Percentiles rank a stretch among this genome's conserved stretches.
phyloP scores from a whole-genome alignment of 768 basidiomycete genomes.

The Tylopilus balloui region DNA sequence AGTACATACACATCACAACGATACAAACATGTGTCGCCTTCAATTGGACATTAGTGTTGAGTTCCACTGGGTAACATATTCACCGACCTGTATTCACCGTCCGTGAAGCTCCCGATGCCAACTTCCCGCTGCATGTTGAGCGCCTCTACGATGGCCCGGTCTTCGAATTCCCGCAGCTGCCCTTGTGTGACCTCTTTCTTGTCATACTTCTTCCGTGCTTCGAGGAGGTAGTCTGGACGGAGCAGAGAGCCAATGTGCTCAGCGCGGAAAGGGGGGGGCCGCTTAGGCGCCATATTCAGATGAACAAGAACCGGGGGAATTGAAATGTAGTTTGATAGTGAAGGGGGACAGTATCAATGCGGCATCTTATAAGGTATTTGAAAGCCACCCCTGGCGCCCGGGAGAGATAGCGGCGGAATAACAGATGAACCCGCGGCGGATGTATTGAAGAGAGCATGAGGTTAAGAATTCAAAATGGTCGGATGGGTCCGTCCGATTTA shows the following conservation, averaged over 20 bases:
- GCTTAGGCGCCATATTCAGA: conserved; percentile 17
- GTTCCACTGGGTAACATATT: conserved; percentile 7
- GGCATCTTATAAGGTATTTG: conserved; percentile 1
- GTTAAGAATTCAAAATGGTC: neutral
- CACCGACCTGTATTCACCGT: conserved; percentile 38
- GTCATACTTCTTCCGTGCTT: conserved; percentile 35
- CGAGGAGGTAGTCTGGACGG: conserved; percentile 37
- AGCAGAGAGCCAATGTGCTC: conserved; percentile 45
- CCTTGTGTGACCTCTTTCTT: conserved; percentile 30
- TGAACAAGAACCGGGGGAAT: no score
- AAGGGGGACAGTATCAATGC: neutral
- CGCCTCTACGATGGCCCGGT: conserved; percentile 35
- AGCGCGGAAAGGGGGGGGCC: conserved; percentile 41
- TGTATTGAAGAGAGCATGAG: neutral
- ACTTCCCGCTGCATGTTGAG: conserved; percentile 37
- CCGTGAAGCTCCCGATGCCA: conserved; percentile 40
- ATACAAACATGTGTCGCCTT: conserved; percentile 26
- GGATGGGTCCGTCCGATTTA: neutral
- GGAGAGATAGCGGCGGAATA: neutral
- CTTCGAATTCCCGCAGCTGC: conserved; percentile 37
- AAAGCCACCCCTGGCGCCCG: neutral
- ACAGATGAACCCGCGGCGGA: neutral
- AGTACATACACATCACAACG: neutral
- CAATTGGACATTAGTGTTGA: neutral
- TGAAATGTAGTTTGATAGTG: neutral